Evolutionary conservation across 495 filamentous ascomycete species (phyloP).

Genomic region (Lasiosphaeria ovina): DNA sequence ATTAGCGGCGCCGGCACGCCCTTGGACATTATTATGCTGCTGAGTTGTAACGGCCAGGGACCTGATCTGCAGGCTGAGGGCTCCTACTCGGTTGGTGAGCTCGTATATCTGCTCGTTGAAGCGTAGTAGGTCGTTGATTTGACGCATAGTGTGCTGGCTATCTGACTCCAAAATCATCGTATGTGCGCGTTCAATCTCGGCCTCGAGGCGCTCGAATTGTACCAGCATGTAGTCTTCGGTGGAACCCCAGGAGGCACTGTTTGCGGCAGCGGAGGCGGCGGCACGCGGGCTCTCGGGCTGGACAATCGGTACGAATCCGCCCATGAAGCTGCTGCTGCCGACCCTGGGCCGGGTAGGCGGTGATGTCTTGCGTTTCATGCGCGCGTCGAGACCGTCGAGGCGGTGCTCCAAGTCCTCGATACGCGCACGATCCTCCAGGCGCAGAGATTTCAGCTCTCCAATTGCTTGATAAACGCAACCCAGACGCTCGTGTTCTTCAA

Average conservation of each 20-base stretch:
- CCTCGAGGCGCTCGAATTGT: constrained; percentile 48
- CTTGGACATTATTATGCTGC: constrained; percentile 25
- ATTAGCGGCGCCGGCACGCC: background rate
- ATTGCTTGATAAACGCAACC: constrained; percentile 31
- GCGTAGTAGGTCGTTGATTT: constrained; percentile 49
- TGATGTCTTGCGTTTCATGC: constrained; percentile 1
- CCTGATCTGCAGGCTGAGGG: constrained; percentile 52
- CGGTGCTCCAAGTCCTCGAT: constrained; percentile 28
- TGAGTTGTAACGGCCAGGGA: constrained; percentile 49
- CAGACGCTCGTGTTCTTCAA: constrained; percentile 28
- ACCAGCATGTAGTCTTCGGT: constrained; percentile 42
- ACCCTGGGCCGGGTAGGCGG: constrained; percentile 6
- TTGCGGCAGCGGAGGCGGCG: constrained; percentile 12
- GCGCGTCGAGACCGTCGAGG: constrained; percentile 12
- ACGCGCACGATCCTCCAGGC: constrained; percentile 25
- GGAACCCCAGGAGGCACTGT: constrained; percentile 12
- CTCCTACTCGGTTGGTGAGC: constrained; percentile 48
- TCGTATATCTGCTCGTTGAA: constrained; percentile 55
- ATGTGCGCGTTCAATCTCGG: constrained; percentile 43
- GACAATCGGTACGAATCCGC: constrained; percentile 4
- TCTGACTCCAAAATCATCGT: constrained; percentile 46
- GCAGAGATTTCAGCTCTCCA: constrained; percentile 19
- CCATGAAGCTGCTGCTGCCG: constrained; percentile 4
- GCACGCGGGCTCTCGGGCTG: constrained; percentile 14
- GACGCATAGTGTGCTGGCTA: constrained; percentile 45